Evolutionary conservation across 345 rosid genomes (phyloP), one percentile per base, ranked within the genome.

Genomic region (Viola odorata): DNA sequence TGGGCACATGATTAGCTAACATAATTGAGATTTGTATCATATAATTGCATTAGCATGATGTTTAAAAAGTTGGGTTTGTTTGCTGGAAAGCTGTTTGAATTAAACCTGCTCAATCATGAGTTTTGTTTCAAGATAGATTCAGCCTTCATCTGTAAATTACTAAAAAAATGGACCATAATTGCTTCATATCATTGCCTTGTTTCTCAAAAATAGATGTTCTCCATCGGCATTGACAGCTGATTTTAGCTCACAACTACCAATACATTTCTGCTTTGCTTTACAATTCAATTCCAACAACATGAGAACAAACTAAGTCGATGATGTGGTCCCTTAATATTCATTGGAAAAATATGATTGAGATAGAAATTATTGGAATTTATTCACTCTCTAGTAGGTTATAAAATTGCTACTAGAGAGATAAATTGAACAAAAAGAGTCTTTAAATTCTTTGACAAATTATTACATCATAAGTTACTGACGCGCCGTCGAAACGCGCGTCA

Each of bases 201-300:
- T 9, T 58, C 58, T 54, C 14, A 45, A 50, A 53, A 55, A 7
- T 45, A 11, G 66, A 64, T 53, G 55, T 60, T 65, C 63, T 55
- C 64, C 74, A 68, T 64, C 41, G 72, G 9, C 76, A 71, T 42
- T 62, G 77, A 74, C 77, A 71, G 66, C 79, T 41, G 44, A 42
- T 40, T 59, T 65, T 45, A 58, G 77, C 62, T 62, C 69, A 64
- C 10, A 37, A 50, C 41, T 62, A n/a, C n/a, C n/a, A n/a, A n/a
- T n/a, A n/a, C n/a, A n/a, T n/a, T n/a, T n/a, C n/a, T n/a, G n/a
- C n/a, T n/a, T n/a, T n/a, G n/a, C n/a, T n/a, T n/a, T n/a, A n/a
- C n/a, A n/a, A n/a, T n/a, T n/a, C n/a, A n/a, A n/a, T n/a, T n/a
- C n/a, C n/a, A n/a, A 37, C 39, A 41, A 2, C 12, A 53, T 7